phyloP scores from a whole-genome alignment of 2,329 filamentous ascomycete species.

The Neoscytalidium dimidiatum region DNA sequence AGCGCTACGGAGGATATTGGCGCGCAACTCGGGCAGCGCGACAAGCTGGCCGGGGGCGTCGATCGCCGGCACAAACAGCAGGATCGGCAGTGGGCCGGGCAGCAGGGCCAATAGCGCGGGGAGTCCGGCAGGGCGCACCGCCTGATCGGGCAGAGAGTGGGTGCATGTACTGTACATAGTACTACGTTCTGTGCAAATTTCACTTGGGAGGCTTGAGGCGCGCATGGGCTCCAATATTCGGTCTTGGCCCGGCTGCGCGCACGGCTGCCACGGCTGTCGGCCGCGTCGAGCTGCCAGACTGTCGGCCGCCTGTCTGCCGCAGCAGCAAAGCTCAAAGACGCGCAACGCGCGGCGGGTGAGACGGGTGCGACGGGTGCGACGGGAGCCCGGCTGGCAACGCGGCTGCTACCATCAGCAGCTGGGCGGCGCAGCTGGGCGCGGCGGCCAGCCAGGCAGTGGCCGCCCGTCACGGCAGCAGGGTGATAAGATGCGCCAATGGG shows the following conservation, averaged over 20 bases:
- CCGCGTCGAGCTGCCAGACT: too few species aligned
- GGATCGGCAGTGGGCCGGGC: not conserved
- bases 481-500: not conserved
- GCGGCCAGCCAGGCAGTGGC: not conserved
- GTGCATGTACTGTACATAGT: too few species aligned
- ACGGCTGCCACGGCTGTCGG: too few species aligned
- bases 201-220: constrained; percentile 11
- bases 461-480: not conserved
- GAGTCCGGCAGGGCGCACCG: not conserved
- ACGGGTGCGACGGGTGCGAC: too few species aligned
- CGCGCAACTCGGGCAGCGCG: not conserved
- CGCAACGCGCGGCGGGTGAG: too few species aligned
- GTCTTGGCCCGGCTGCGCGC: not conserved
- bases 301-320: not conserved
- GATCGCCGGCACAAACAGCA: not conserved
- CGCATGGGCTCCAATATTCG: constrained; percentile 12
- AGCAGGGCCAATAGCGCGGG: not conserved
- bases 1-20: not conserved
- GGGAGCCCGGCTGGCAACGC: not conserved
- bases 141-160: not conserved
- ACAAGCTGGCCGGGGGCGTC: not conserved
- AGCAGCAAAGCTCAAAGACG: too few species aligned
- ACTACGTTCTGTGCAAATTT: too few species aligned
- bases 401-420: not conserved
- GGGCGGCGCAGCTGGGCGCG: not conserved